A percentile compares a stretch with the other conserved stretches of the same genome.
phyloP scores from a whole-genome alignment of 306 rosid species.

The Sindora glabra region DNA sequence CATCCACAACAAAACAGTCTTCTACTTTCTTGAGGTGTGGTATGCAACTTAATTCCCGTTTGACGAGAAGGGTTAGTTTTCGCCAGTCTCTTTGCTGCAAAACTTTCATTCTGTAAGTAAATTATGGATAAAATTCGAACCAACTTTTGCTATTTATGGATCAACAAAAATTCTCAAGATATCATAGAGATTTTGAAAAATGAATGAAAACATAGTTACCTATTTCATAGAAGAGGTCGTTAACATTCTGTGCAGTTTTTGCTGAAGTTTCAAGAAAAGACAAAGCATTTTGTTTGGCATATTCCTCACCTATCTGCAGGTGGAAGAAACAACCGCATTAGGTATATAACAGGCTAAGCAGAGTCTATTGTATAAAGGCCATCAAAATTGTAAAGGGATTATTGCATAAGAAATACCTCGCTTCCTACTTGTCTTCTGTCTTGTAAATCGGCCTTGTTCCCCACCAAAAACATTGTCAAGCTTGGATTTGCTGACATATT shows the following conservation, averaged over 20 bases:
- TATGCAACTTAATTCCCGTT: slow-evolving; percentile 54
- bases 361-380: too few species aligned
- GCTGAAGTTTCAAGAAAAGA: slow-evolving; percentile 81
- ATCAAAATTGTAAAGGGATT: not conserved
- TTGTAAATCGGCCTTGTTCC: slow-evolving; percentile 73
- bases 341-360: too few species aligned
- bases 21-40: slow-evolving; percentile 39
- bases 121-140: not conserved
- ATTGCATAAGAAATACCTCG: slow-evolving; percentile 44
- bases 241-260: slow-evolving; percentile 79
- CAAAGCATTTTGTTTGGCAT: slow-evolving; percentile 68
- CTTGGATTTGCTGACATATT: slow-evolving; percentile 57
- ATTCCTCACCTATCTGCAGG: slow-evolving; percentile 76
- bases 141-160: not conserved
- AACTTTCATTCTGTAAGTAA: not conserved
- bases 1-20: slow-evolving; percentile 56
- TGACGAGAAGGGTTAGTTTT: slow-evolving; percentile 64
- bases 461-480: slow-evolving; percentile 65
- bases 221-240: slow-evolving; percentile 85
- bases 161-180: not conserved
- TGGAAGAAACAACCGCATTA: too few species aligned
- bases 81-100: slow-evolving; percentile 67
- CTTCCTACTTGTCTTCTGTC: slow-evolving; percentile 44
- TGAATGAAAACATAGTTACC: slow-evolving; percentile 30
- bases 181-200: not conserved